Base-by-base conservation (phyloP, 1,139 yeast genomes). In the Citeromyces hawaiiensis region DNA sequence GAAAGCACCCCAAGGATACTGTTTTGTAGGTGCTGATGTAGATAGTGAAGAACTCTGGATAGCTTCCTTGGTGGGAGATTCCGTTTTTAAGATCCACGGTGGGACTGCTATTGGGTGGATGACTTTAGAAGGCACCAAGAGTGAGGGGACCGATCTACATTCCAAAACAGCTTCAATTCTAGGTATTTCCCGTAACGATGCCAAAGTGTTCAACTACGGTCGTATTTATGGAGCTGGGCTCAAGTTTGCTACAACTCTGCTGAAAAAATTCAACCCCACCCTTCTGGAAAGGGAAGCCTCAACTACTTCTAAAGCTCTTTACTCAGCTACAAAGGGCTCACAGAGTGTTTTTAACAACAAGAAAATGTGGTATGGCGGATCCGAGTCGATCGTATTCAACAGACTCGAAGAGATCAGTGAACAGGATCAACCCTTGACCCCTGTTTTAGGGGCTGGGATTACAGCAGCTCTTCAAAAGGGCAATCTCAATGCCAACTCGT, bases 41-140 rank as follows among this genome's bases (percentile, higher is more conserved):
- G 99, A 93, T 59, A 85, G 96, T 35, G 98, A 93, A 55, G 99
- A 93, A 54, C 66, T 93, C 38, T 93, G 99, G 99, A 91, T 93
- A 48, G 98, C 98, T 0, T 83, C 96, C 21, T 64, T 93, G 33
- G 78, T 91, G 38, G 97, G 98, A 2, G 99, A 93, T 56, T 79
- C 97, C 0, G 73, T 80, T 42, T 85, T 91, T 57, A 76, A 80
- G 39, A 64, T 83, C 34, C 99, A 93, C 56, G 99, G 98, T 2
- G 94, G 94, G 13, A 86, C 98, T 0, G 95, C 97, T 0, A 69
- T 93, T 40, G 97, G 98, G 1, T 93, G 98, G 98, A 93, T 93
- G 99, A 88, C 97, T 2, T 66, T 93, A 41, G 99, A 93, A 64
- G 99, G 99, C 14, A 80, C 91, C 17, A 93, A 93, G 58, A 66